phyloP scores from a whole-genome alignment of 2,329 filamentous ascomycete species.

The Didymella glomerata region DNA sequence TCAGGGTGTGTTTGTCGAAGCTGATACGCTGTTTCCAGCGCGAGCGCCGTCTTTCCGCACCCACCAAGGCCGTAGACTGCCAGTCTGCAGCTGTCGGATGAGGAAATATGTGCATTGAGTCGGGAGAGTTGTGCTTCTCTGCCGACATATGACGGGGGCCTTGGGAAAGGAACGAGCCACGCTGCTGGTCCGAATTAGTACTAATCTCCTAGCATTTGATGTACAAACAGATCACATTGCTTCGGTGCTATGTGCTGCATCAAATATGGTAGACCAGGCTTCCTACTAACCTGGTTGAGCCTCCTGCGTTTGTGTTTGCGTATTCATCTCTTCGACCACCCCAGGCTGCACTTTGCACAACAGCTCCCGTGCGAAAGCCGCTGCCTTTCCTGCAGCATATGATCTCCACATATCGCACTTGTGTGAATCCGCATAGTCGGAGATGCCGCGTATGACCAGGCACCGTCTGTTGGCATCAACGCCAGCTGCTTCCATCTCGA shows the following conservation, averaged over 20 bases:
- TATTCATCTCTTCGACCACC: not conserved
- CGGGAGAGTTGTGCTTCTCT: not conserved
- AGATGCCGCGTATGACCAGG: conserved; percentile 25
- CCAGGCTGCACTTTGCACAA: not conserved
- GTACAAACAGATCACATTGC: too few relatives aligned
- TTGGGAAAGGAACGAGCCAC: conserved; percentile 1
- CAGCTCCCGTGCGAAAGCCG: conserved; percentile 22
- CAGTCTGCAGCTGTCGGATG: not conserved
- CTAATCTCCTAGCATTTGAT: too few relatives aligned
- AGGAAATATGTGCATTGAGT: not conserved
- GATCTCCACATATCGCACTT: conserved; percentile 21
- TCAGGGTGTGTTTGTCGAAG: not conserved
- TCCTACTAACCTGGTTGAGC: too few relatives aligned
- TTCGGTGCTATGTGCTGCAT: too few relatives aligned
- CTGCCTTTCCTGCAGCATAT: conserved; percentile 21
- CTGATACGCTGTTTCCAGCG: conserved; percentile 1
- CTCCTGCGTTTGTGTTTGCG: too few relatives aligned
- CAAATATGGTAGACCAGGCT: too few relatives aligned
- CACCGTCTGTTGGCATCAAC: conserved; percentile 22
- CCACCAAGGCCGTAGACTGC: conserved; percentile 9
- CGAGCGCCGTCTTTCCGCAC: conserved; percentile 8
- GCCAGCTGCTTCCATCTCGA: conserved; percentile 23
- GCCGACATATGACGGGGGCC: not conserved
- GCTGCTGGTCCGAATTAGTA: not conserved
- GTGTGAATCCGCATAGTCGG: conserved; percentile 25